Conservation (phyloP, 2,329 filamentous ascomycete genomes). For the Sporothrix humicola region DNA sequence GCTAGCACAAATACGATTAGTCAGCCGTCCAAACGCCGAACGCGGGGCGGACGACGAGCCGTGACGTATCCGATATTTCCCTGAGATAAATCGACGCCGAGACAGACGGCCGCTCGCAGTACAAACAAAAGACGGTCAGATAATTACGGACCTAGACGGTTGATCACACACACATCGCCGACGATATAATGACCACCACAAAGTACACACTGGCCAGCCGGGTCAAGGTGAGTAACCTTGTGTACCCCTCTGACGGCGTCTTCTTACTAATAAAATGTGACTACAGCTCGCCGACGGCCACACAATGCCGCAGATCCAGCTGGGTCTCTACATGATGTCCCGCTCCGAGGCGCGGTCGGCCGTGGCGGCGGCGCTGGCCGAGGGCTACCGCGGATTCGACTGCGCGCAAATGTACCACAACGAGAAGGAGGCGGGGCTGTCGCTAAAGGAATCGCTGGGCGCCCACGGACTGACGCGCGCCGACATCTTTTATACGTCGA, state of each 20-base stretch:
- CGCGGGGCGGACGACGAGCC: background rate
- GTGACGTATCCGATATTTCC: background rate
- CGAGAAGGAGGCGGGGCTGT: slow-evolving; percentile 70
- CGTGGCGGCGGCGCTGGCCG: slow-evolving; percentile 62
- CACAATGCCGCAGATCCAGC: slow-evolving; percentile 72
- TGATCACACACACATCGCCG: too few species aligned
- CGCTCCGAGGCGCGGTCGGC: slow-evolving; percentile 63
- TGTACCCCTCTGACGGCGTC: too few species aligned
- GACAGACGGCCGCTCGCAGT: background rate
- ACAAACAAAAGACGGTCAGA: too few species aligned
- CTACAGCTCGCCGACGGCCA: slow-evolving; percentile 66
- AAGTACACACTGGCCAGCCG: slow-evolving; percentile 30
- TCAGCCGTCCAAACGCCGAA: background rate
- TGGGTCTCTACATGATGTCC: slow-evolving; percentile 75
- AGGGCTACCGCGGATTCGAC: slow-evolving; percentile 59
- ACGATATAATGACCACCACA: background rate
- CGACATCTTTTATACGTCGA: slow-evolving; percentile 81
- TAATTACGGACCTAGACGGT: too few species aligned
- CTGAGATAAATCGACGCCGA: background rate
- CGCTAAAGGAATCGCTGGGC: slow-evolving; percentile 55
- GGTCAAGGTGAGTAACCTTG: slow-evolving; percentile 23
- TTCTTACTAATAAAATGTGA: background rate
- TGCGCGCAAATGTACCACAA: slow-evolving; percentile 67
- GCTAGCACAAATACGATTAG: background rate
- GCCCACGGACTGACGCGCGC: slow-evolving; percentile 60